These are phyloP conservation scores for Jackrogersella multiformis DNA, from an alignment of 495 filamentous ascomycete species.

Conservation along the genomic window DNA sequence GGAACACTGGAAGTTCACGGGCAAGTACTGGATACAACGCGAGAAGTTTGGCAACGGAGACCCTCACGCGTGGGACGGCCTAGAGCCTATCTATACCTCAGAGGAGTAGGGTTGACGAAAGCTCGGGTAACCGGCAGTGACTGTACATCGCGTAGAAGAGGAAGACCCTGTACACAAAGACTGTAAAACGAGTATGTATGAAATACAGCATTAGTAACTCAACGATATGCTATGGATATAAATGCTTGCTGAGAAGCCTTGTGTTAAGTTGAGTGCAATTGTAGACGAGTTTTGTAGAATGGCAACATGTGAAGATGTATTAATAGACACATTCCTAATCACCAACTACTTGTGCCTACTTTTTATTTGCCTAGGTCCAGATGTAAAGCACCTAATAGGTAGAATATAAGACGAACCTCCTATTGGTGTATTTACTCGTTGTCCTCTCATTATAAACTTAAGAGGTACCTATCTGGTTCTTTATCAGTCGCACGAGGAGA, in stretches of 20 bases:
- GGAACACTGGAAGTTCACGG: constrained; percentile 88
- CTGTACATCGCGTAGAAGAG: constrained; percentile 18
- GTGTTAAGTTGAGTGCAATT: too few relatives aligned
- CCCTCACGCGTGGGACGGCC: constrained; percentile 54
- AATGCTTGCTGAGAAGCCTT: too few relatives aligned
- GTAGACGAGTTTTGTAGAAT: too few relatives aligned
- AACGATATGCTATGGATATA: background rate
- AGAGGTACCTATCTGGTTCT: background rate
- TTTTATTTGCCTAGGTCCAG: too few relatives aligned
- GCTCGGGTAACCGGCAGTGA: background rate
- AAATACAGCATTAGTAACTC: constrained; percentile 25
- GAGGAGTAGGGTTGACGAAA: constrained; percentile 21
- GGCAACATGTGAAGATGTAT: too few relatives aligned
- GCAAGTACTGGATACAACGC: constrained; percentile 83
- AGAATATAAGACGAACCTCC: too few relatives aligned
- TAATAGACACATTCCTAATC: too few relatives aligned
- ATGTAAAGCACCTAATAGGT: too few relatives aligned
- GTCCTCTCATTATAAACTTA: too few relatives aligned
- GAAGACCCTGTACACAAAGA: constrained; percentile 17
- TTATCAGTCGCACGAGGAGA: background rate
- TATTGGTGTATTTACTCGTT: too few relatives aligned
- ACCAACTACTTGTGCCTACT: too few relatives aligned
- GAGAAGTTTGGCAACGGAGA: constrained; percentile 62
- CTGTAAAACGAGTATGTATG: constrained; percentile 31
- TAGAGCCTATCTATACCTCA: constrained; percentile 59